phyloP scores from a whole-genome alignment of 805 yeast genomes.

The Wickerhamiella azymoides region DNA sequence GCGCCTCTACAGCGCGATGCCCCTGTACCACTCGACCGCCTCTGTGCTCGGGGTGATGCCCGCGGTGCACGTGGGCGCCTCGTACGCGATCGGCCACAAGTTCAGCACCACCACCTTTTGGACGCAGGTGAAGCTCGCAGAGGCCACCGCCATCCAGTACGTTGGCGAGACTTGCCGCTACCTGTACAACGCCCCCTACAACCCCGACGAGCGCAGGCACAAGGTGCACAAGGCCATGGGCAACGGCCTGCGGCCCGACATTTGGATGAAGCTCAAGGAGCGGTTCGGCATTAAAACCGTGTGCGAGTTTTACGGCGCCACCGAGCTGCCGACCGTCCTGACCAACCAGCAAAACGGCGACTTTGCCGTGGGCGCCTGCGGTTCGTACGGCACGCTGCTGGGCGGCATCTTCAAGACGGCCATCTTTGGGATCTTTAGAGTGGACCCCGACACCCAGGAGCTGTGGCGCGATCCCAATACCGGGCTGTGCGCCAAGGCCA shows the following conservation, averaged over 20 bases:
- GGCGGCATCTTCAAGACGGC: conserved; percentile 37
- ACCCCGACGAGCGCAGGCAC: conserved; percentile 50
- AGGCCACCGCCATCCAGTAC: conserved; percentile 75
- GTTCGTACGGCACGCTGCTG: conserved; percentile 46
- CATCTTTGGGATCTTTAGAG: conserved; percentile 41
- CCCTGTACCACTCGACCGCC: conserved; percentile 89
- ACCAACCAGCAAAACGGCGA: conserved; percentile 68
- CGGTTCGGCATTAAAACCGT: conserved; percentile 61
- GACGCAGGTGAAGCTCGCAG: conserved; percentile 64
- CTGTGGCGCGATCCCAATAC: conserved; percentile 53
- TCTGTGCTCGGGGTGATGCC: conserved; percentile 76
- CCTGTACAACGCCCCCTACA: conserved; percentile 48
- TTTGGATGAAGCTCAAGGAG: conserved; percentile 68
- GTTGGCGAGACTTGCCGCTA: conserved; percentile 94
- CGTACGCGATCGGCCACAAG: conserved; percentile 63
- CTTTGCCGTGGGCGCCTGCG: conserved; percentile 76
- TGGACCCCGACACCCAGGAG: conserved; percentile 66
- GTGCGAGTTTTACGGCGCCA: conserved; percentile 89
- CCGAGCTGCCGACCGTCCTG: conserved; percentile 83
- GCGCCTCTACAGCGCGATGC: conserved; percentile 81
- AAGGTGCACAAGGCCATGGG: conserved; percentile 63
- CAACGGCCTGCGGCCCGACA: conserved; percentile 78
- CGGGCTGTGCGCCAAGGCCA: conserved; percentile 48
- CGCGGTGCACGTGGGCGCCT: conserved; percentile 49
- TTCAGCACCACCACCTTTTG: conserved; percentile 78